Conservation (phyloP, 2,329 filamentous ascomycete species). For the Hymenotorrendiella dingleyae region DNA sequence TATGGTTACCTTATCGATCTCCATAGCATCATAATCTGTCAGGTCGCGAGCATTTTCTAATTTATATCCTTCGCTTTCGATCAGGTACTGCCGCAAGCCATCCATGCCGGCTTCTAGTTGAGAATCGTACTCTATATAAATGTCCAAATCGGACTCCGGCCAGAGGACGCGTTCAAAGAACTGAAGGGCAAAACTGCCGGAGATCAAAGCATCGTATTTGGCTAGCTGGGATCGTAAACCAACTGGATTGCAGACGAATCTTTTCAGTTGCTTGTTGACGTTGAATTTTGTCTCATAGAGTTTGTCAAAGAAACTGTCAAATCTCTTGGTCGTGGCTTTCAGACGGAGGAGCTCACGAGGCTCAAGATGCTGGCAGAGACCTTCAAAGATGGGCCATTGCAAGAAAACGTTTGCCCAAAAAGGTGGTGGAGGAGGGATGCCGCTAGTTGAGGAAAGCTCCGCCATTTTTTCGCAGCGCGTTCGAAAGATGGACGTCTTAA, state of each 20-base stretch:
- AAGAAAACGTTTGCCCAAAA: neutral
- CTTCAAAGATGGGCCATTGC: neutral
- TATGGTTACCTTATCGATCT: neutral
- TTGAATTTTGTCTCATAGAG: slow-evolving; percentile 2
- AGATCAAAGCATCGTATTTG: slow-evolving; percentile 3
- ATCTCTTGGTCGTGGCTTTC: neutral
- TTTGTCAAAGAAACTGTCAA: neutral
- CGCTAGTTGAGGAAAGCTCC: no score
- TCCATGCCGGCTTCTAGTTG: neutral
- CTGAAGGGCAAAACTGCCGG: slow-evolving; percentile 10
- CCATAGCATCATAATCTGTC: no score
- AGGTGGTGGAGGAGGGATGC: neutral
- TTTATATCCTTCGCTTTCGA: neutral
- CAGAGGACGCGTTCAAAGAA: slow-evolving; percentile 8
- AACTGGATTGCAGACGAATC: slow-evolving; percentile 2
- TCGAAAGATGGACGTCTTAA: no score
- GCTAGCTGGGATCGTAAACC: slow-evolving; percentile 2
- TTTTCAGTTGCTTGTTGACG: neutral
- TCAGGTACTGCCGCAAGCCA: neutral
- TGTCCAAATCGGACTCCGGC: slow-evolving; percentile 8
- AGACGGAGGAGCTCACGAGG: neutral
- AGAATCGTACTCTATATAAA: neutral
- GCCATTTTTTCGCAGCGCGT: no score
- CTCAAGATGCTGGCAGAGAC: neutral
- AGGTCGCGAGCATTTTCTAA: neutral